A percentile compares a stretch with the other conserved stretches of the same genome.
These are phyloP conservation scores for Colletotrichum somersetense DNA, from an alignment of 2,329 filamentous ascomycete species.

Conservation along the genomic window DNA sequence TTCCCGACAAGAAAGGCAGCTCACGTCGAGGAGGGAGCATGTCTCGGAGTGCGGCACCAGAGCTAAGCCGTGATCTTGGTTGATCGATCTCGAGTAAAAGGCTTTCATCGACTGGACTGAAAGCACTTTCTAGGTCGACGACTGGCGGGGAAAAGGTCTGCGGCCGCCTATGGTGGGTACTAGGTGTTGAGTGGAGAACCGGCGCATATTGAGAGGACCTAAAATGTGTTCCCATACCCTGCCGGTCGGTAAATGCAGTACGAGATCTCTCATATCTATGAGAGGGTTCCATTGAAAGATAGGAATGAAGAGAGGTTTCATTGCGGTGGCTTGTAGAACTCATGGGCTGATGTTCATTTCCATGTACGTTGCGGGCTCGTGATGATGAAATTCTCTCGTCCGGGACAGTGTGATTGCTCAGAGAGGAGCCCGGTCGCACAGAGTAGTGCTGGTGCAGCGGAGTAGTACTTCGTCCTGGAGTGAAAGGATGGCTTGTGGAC, in stretches of 20 bases:
- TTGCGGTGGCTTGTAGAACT: neutral
- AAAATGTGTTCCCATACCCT: neutral
- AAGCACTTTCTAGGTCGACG: neutral
- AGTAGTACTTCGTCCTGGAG: neutral
- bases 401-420: neutral
- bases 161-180: neutral
- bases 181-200: neutral
- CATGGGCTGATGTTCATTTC: neutral
- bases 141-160: neutral
- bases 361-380: conserved; percentile 3
- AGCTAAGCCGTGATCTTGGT: neutral
- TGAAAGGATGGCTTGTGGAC: neutral
- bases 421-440: neutral
- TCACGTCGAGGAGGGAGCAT: conserved; percentile 21
- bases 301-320: neutral
- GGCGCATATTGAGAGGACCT: neutral
- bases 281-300: neutral
- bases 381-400: neutral
- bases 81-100: neutral
- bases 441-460: neutral
- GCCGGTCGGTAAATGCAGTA: conserved; percentile 4
- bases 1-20: conserved; percentile 10
- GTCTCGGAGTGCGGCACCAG: neutral
- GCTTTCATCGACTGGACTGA: neutral
- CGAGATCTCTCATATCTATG: neutral